phyloP scores from a whole-genome alignment of 2,329 filamentous ascomycete species.

The Sporothrix brasiliensis region DNA sequence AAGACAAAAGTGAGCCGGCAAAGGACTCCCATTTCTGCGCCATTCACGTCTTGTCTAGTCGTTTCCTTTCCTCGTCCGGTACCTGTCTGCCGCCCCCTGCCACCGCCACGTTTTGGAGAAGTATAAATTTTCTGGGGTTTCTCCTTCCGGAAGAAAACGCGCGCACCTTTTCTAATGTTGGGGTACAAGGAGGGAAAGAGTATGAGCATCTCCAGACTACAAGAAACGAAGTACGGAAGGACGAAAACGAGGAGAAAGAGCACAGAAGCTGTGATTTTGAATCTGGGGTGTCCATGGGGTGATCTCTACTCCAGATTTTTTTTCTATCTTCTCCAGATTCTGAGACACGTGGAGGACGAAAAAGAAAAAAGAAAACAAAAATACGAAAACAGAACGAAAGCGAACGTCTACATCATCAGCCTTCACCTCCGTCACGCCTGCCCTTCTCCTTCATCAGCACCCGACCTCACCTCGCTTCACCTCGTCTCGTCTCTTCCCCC shows the following conservation, averaged over 20 bases:
- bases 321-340: background rate
- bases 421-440: background rate
- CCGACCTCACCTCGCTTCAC: background rate
- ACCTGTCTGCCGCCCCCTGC: background rate
- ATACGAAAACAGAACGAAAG: background rate
- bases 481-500: background rate
- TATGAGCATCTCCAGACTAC: background rate
- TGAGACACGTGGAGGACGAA: background rate
- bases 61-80: no score
- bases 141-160: conserved; percentile 8
- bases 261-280: background rate
- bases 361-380: background rate
- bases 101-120: background rate
- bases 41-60: background rate
- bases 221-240: background rate
- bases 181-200: background rate
- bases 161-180: conserved; percentile 2
- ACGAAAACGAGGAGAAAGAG: conserved; percentile 1
- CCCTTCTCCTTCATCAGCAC: background rate
- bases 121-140: conserved; percentile 19
- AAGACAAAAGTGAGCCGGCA: background rate
- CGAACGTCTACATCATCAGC: background rate
- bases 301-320: conserved; percentile 13
- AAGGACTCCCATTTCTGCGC: background rate
- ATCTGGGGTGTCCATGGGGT: conserved; percentile 16